Base-by-base conservation (phyloP, 164 flowering plant genomes). In the Dillenia suffruticosa region DNA sequence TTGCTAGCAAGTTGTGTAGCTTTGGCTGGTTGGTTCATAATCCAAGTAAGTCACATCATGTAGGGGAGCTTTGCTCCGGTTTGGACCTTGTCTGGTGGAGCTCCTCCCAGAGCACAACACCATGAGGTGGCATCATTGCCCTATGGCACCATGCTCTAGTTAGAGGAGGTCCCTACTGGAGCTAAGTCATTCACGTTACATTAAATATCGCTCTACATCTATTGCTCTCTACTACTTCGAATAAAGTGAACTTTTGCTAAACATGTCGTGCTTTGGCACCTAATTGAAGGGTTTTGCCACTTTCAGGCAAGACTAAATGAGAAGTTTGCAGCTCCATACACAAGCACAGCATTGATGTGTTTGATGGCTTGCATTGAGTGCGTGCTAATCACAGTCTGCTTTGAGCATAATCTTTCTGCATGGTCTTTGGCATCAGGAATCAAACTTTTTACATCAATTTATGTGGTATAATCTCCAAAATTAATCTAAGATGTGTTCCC, bases 1-100 rank as follows among this genome's bases (percentile, higher is more conserved):
- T 43, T 92, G 0, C 73, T 86, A 16, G 66, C 58, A 9, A 83
- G 96, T 61, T 54, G 82, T 43, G n/a, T 81, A 49, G 64, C 81
- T 61, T 83, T 89, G 92, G 81, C 92, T 9, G 53, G 66, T 3
- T 92, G 95, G 92, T 76, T 89, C 67, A 82, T 88, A 43, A 48
- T 87, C 51, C 96, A 89, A 73, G 96, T 88, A 64, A 62, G 69
- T 52, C 10, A n/a, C 32, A 26, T 32, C 40, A 32, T 32, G 40
- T 32, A 7, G 5, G 40, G 40, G 1, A 32, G 40, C 40, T 0
- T 32, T 4, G 40, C 40, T 32, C 40, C 6, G 6, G 40, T 32
- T 32, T 32, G 40, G 40, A 32, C 40, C 5, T 32, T 32, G 40
- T 32, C 40, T 32, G 40, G 40, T 5, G 40, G 40, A 32, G 40